These are phyloP conservation scores for Suillus subalutaceus DNA, from an alignment of 768 basidiomycete genomes.

Conservation along the genomic window DNA sequence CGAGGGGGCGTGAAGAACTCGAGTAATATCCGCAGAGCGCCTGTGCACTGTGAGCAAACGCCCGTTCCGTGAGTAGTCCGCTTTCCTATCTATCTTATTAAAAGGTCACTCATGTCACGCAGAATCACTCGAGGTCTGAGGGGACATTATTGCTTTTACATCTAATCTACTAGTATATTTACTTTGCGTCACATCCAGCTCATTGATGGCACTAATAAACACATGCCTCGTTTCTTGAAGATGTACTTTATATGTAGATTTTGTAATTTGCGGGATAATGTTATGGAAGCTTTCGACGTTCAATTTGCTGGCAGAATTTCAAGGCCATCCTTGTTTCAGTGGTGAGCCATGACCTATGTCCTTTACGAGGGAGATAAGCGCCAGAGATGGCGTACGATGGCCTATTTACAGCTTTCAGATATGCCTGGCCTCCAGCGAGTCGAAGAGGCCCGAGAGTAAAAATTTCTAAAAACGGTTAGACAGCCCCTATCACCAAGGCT, in stretches of 20 bases:
- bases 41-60: not conserved
- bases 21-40: not conserved
- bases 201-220: not conserved
- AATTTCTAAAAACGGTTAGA: not conserved
- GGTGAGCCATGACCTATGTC: too few relatives aligned
- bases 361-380: not conserved
- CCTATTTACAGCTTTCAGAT: not conserved
- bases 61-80: not conserved
- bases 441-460: too few relatives aligned
- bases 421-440: constrained; percentile 9
- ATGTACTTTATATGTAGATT: not conserved
- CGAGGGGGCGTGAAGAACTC: not conserved
- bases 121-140: not conserved
- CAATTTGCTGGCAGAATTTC: not conserved
- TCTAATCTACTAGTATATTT: not conserved
- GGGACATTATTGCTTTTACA: not conserved
- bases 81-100: not conserved
- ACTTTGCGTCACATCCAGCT: not conserved
- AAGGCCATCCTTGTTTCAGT: not conserved
- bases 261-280: not conserved
- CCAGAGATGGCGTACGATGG: not conserved
- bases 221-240: not conserved
- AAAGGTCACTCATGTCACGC: not conserved
- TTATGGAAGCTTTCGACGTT: not conserved
- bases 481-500: not conserved